Evolutionary conservation across 140 eudicot genomes (phyloP), one percentile per base, ranked within the genome.

Genomic region (Stevia rebaudiana): DNA sequence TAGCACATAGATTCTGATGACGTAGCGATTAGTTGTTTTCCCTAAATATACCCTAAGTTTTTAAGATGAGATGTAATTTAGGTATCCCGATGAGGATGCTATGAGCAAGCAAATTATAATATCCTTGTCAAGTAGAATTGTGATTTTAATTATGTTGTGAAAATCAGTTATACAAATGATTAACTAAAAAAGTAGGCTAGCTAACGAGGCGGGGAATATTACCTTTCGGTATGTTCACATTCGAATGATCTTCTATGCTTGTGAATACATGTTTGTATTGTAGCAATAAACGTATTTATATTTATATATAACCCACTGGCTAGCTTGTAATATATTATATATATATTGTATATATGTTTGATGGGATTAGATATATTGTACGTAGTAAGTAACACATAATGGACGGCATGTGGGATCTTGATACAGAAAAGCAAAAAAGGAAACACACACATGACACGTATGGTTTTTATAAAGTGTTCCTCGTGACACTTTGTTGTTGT

Each of bases 401-500:
- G 67, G 41, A 35, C 11, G 65, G 65, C 54, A 62, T 65, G 71
- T 63, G 57, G 49, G 48, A 44, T 50, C 36, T 50, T 17, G 67
- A 48, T 44, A 48, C 33, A 23, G 16, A 42, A 44, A 65, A 22
- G 59, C 21, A 39, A 54, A 64, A 71, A 44, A 30, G 21, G 17
- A 72, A 39, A 65, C 44, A 63, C 42, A 68, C 15, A 39, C 15
- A 13, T 12, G 15, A 37, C 6, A 35, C 9, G 50, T 9, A n/a
- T 37, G 48, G 30, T 47, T 36, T 23, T 25, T 25, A 16, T 43
- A 46, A 43, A 33, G 63, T 51, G 52, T 50, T 61, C 66, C 96
- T 71, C 95, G 96, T 85, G 96, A 88, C 79, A 80, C 75, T 85
- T 64, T 57, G 43, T 85, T 88, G 96, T 88, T 78, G 74, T 69